These are phyloP conservation scores for Fragaria iinumae DNA, from an alignment of 306 rosid species.

Conservation along the genomic window DNA sequence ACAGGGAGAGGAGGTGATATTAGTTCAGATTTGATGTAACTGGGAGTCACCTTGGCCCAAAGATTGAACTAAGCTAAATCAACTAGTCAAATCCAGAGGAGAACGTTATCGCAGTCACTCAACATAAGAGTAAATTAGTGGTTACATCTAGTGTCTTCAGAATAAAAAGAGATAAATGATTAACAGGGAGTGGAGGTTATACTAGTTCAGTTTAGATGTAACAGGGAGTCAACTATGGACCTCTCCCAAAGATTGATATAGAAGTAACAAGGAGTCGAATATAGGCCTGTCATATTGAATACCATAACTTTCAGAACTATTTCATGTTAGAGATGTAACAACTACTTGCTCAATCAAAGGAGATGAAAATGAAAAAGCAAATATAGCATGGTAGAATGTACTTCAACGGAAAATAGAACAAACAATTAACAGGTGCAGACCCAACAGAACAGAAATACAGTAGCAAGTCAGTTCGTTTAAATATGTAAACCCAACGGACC, in stretches of 20 bases:
- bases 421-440: no score
- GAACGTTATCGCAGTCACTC: not conserved
- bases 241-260: not conserved
- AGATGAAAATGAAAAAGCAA: not conserved
- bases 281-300: not conserved
- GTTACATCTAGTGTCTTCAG: not conserved
- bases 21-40: not conserved
- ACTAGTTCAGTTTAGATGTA: not conserved
- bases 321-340: no score
- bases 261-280: not conserved
- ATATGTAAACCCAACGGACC: no score
- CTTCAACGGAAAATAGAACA: no score
- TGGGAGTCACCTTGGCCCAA: no score
- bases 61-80: not conserved
- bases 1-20: no score
- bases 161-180: not conserved
- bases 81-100: not conserved
- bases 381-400: not conserved
- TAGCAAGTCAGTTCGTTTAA: no score
- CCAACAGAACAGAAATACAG: no score
- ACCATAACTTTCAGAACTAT: no score
- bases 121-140: not conserved
- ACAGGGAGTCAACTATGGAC: not conserved
- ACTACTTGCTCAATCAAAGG: not conserved
- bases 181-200: not conserved